Evolutionary conservation across 345 rosid species (phyloP), one percentile per base, ranked within the genome.

Genomic region (Pseudoturritis turrita): DNA sequence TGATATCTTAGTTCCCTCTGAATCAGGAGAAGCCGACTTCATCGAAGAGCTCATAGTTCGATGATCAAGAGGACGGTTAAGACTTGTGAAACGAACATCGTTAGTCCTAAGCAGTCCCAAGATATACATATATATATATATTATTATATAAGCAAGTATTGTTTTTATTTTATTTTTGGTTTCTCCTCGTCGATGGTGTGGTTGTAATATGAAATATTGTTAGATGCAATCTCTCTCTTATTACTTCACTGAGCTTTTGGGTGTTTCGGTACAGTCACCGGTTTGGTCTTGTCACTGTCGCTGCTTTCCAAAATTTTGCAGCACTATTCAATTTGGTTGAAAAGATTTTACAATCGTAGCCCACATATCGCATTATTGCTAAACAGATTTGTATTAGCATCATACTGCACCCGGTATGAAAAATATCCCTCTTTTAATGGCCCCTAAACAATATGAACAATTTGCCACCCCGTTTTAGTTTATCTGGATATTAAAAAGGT

Each of bases 1-100:
- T 57, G 96, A 95, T 56, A 69, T 89, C 71, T 50, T 82, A 75
- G 60, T 88, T 83, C 96, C 91, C 3, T 58, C 83, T 7, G 96
- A 91, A 44, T 63, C 69, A 41, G 91, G 83, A 46, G 86, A 83
- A 74, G 76, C 76, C 10, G 88, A 82, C 82, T 72, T 35, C 54
- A 23, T 88, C 2, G 88, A 80, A 70, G 98, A 95, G 79, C 96
- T 89, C 55, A 94, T 91, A 37, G 97, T 91, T 71, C 87, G 73
- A 14, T 76, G 79, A 75, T 61, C 23, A 68, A 43, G 53, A 19
- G 17, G 43, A 51, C 67, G 22, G 13, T 65, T 56, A 22, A 49
- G 66, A 28, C 22, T 33, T 72, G 3, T 54, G 33, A 65, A 65
- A 55, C 41, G 18, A 56, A 35, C 46, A 52, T 68, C 64, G 28